A percentile compares a stretch with the other conserved stretches of the same genome.
phyloP scores from a whole-genome alignment of 148 eudicot genomes.

The Suaeda aralocaspica region DNA sequence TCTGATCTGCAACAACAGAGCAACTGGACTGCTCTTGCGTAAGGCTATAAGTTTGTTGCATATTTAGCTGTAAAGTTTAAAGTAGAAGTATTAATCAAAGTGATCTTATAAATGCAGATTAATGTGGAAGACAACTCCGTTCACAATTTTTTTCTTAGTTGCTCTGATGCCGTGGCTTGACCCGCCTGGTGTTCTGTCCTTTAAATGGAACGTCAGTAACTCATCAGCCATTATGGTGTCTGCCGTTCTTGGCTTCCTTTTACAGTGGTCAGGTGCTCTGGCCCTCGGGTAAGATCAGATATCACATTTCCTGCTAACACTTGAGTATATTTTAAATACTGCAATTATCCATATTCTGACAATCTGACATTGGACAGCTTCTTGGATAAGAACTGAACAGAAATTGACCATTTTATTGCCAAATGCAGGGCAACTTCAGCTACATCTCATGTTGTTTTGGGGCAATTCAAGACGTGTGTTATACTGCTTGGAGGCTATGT shows the following conservation, averaged over 20 bases:
- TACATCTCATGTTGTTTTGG: constrained; percentile 75
- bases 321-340: not conserved
- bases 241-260: constrained; percentile 73
- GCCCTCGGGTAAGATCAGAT: constrained; percentile 64
- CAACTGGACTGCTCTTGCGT: constrained; percentile 96
- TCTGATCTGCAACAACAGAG: constrained; percentile 76
- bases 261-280: constrained; percentile 91
- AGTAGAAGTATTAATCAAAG: not conserved
- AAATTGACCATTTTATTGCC: not conserved
- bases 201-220: constrained; percentile 59
- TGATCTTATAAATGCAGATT: constrained; percentile 39
- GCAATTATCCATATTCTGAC: too few relatives aligned
- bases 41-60: constrained; percentile 15
- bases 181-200: constrained; percentile 79
- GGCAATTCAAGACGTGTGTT: constrained; percentile 89
- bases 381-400: not conserved
- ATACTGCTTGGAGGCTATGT: constrained; percentile 76
- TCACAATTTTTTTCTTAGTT: constrained; percentile 69
- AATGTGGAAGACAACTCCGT: constrained; percentile 96
- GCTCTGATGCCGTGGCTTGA: constrained; percentile 81
- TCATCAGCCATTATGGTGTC: constrained; percentile 52
- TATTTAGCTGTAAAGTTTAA: not conserved
- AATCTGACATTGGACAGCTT: too few relatives aligned
- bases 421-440: constrained; percentile 85
- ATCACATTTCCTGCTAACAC: not conserved